phyloP scores from a whole-genome alignment of 1,284 basidiomycete genomes.

The Ganoderma sp. region DNA sequence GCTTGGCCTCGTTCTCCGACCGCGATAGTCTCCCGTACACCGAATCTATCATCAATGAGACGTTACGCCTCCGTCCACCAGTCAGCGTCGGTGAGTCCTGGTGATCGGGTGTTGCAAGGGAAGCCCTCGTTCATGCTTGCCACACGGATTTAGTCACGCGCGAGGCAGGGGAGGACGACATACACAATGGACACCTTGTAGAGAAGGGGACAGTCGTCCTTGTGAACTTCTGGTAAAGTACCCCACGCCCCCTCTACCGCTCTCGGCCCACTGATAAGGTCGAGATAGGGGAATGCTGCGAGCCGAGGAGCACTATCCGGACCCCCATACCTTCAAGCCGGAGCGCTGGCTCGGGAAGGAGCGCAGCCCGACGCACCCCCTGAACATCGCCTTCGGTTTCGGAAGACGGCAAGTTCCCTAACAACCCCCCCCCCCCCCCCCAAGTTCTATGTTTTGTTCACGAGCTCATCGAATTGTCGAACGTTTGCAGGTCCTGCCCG shows the following conservation, averaged over 20 bases:
- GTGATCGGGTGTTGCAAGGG: background rate
- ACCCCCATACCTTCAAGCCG: constrained; percentile 45
- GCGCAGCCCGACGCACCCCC: constrained; percentile 34
- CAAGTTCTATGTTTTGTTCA: background rate
- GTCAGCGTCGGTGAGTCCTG: constrained; percentile 24
- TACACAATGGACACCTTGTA: constrained; percentile 22
- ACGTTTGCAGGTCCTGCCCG: constrained; percentile 45
- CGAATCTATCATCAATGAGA: constrained; percentile 41
- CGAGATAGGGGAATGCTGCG: constrained; percentile 42
- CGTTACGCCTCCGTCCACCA: constrained; percentile 37
- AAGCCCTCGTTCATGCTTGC: too few species aligned
- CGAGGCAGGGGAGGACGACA: constrained; percentile 22
- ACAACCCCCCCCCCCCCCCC: too few species aligned
- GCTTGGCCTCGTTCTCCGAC: constrained; percentile 41
- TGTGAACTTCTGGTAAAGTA: constrained; percentile 28
- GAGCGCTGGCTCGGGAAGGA: constrained; percentile 40
- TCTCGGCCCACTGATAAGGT: background rate
- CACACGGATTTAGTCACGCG: constrained; percentile 16
- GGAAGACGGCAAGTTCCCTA: constrained; percentile 28
- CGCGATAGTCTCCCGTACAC: constrained; percentile 38
- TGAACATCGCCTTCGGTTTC: constrained; percentile 41
- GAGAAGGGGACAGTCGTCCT: constrained; percentile 23
- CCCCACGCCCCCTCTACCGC: too few species aligned
- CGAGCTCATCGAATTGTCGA: background rate
- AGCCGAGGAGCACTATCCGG: constrained; percentile 42